These are phyloP conservation scores for Neopestalotiopsis sp. DNA, from an alignment of 2,329 filamentous ascomycete genomes.

Conservation along the genomic window DNA sequence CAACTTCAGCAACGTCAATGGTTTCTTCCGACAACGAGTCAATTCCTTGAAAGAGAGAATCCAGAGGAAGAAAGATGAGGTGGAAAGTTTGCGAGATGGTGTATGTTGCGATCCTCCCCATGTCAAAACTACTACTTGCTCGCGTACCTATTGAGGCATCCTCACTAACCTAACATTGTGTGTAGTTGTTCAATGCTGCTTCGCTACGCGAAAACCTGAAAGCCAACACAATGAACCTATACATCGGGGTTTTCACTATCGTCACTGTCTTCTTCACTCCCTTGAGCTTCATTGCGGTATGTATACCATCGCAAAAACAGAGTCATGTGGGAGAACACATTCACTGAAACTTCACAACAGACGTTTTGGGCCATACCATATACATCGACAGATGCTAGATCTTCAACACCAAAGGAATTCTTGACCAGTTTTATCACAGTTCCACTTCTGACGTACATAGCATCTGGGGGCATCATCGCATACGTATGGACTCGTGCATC, in stretches of 20 bases:
- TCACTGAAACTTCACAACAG: neutral
- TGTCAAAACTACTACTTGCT: neutral
- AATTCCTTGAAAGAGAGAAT: slow-evolving; percentile 19
- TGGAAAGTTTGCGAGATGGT: slow-evolving; percentile 21
- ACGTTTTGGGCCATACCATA: neutral
- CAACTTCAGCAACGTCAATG: slow-evolving; percentile 12
- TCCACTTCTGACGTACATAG: slow-evolving; percentile 20
- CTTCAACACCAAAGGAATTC: slow-evolving; percentile 16
- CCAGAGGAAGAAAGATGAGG: slow-evolving; percentile 21
- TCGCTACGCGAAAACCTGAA: slow-evolving; percentile 21
- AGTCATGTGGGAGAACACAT: no score
- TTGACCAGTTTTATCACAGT: slow-evolving; percentile 19
- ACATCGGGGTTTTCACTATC: slow-evolving; percentile 21
- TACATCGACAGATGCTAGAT: neutral
- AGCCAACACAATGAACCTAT: slow-evolving; percentile 22
- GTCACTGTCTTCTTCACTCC: slow-evolving; percentile 23
- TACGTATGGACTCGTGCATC: no score
- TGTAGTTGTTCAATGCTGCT: slow-evolving; percentile 21
- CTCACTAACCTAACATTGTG: neutral
- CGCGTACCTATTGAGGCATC: neutral
- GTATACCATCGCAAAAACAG: neutral
- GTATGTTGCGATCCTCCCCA: slow-evolving; percentile 3
- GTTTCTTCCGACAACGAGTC: slow-evolving; percentile 16
- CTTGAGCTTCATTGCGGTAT: slow-evolving; percentile 19
- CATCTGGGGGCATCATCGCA: no score